phyloP scores from a whole-genome alignment of 2,329 filamentous ascomycete species.

The Hypoxylon sp. region DNA sequence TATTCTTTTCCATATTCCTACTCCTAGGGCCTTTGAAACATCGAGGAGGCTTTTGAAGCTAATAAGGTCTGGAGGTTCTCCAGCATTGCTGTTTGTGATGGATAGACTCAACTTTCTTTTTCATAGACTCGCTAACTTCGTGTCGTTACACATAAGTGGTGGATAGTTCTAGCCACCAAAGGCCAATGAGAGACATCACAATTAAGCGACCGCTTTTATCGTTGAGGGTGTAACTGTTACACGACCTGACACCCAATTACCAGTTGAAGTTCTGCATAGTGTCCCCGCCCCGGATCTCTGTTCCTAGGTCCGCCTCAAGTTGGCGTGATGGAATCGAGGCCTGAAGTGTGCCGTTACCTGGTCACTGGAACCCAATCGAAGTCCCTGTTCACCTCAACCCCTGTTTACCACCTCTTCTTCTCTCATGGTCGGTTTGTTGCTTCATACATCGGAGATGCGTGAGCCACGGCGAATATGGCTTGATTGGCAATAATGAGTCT shows the following conservation, averaged over 20 bases:
- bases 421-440: neutral
- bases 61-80: neutral
- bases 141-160: neutral
- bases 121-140: neutral
- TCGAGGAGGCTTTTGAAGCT: neutral
- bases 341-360: neutral
- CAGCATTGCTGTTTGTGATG: neutral
- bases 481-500: neutral
- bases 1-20: neutral
- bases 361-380: neutral
- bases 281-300: neutral
- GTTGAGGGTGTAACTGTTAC: neutral
- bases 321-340: neutral
- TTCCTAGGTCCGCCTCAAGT: neutral
- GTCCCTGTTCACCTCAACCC: neutral
- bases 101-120: neutral
- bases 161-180: neutral
- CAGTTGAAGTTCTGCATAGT: neutral
- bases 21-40: neutral
- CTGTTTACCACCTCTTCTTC: neutral
- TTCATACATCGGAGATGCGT: neutral
- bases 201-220: neutral
- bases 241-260: neutral
- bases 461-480: neutral
- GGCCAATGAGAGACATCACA: neutral